Conservation (phyloP, 345 rosid species). For the Sisymbrium altissimum region DNA sequence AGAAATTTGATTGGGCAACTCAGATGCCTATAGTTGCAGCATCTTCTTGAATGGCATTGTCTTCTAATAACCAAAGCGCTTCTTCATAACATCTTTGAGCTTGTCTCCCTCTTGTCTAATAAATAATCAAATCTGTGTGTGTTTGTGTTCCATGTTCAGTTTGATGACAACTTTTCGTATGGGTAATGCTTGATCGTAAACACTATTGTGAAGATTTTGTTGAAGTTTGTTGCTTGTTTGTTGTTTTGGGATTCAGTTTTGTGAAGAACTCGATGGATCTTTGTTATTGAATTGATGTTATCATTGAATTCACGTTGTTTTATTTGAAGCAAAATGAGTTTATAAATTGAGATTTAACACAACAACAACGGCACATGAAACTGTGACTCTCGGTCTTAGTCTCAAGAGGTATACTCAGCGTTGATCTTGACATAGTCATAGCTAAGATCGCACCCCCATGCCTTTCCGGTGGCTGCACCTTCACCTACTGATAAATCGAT, state of each 20-base stretch:
- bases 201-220: background rate
- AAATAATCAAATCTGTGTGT: background rate
- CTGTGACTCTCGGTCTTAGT: background rate
- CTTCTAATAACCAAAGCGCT: slow-evolving; percentile 9
- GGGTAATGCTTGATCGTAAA: background rate
- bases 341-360: background rate
- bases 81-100: background rate
- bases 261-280: slow-evolving; percentile 6
- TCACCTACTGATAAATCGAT: slow-evolving; percentile 63
- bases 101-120: slow-evolving; percentile 4
- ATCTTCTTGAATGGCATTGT: slow-evolving; percentile 41
- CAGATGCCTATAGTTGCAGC: slow-evolving; percentile 59
- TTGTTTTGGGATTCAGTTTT: background rate
- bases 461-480: slow-evolving; percentile 59
- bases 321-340: background rate
- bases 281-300: background rate
- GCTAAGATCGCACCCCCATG: slow-evolving; percentile 90
- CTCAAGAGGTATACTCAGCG: slow-evolving; percentile 79
- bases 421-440: slow-evolving; percentile 87
- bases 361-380: slow-evolving; percentile 9
- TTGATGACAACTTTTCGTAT: background rate
- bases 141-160: background rate
- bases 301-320: background rate
- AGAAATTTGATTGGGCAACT: slow-evolving; percentile 31
- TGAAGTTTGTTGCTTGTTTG: background rate